A percentile compares a stretch with the other conserved stretches of the same genome.
Evolutionary conservation across 805 yeast genomes (phyloP).

Genomic region (Pichia exigua): DNA sequence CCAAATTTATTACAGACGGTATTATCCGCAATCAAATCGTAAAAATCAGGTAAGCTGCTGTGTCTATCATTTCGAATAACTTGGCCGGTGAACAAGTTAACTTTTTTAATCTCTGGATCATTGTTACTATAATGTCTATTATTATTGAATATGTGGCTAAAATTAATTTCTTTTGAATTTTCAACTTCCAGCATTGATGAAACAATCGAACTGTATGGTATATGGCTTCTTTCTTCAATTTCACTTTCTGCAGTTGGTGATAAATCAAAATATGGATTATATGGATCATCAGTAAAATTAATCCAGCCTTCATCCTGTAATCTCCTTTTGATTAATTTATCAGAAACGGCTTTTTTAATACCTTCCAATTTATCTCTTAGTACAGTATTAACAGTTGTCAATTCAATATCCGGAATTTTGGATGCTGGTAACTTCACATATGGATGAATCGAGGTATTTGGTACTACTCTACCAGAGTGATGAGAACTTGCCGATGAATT

Average conservation of each 20-base stretch:
- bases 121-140: conserved; percentile 31
- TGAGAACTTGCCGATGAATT: not conserved
- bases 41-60: conserved; percentile 34
- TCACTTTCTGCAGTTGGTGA: conserved; percentile 39
- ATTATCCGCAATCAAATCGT: conserved; percentile 29
- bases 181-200: conserved; percentile 59
- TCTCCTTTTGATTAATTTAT: conserved; percentile 66
- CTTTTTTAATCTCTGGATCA: conserved; percentile 23
- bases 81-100: conserved; percentile 45
- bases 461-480: not conserved
- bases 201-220: conserved; percentile 76
- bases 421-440: conserved; percentile 85
- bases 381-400: conserved; percentile 73
- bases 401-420: conserved; percentile 86
- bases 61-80: conserved; percentile 34
- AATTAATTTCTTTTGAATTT: conserved; percentile 47
- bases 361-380: conserved; percentile 68
- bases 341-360: conserved; percentile 77
- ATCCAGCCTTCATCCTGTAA: conserved; percentile 67
- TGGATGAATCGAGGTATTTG: conserved; percentile 52
- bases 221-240: conserved; percentile 48
- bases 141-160: conserved; percentile 37
- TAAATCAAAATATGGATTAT: conserved; percentile 71
- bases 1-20: conserved; percentile 19
- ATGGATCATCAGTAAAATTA: conserved; percentile 81